A percentile compares a stretch with the other conserved stretches of the same genome.
These are phyloP conservation scores for Umbelopsis sp. DNA, from an alignment of 371 early-diverging fungal genomes.

Conservation along the genomic window DNA sequence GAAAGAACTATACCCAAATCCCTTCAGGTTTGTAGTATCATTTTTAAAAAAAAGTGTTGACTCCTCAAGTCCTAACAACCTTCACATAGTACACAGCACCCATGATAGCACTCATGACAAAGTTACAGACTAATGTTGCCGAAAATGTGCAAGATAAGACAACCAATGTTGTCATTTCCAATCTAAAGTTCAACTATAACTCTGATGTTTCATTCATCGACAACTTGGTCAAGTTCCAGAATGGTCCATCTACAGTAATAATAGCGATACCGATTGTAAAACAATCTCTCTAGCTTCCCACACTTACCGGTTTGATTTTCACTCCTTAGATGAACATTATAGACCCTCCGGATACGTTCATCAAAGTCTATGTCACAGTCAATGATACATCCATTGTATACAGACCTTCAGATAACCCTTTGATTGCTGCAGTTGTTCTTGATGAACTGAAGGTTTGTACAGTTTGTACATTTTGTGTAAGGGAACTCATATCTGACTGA, in stretches of 20 bases:
- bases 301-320: background rate
- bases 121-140: slow-evolving; percentile 42
- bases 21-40: slow-evolving; percentile 45
- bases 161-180: slow-evolving; percentile 53
- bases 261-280: too few relatives aligned
- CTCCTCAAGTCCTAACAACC: slow-evolving; percentile 25
- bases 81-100: slow-evolving; percentile 41
- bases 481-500: background rate
- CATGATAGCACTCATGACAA: slow-evolving; percentile 58
- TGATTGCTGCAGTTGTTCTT: slow-evolving; percentile 47
- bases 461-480: too few relatives aligned
- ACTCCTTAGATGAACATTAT: slow-evolving; percentile 41
- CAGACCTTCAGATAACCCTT: slow-evolving; percentile 53
- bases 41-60: slow-evolving; percentile 11
- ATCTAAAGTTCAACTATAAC: slow-evolving; percentile 51
- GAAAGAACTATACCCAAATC: slow-evolving; percentile 52
- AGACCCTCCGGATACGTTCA: slow-evolving; percentile 53
- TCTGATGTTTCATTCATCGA: slow-evolving; percentile 45
- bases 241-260: slow-evolving; percentile 47
- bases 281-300: background rate
- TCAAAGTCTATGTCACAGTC: slow-evolving; percentile 50
- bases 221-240: slow-evolving; percentile 48
- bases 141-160: slow-evolving; percentile 53
- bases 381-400: slow-evolving; percentile 59
- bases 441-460: slow-evolving; percentile 59